Base-by-base conservation (phyloP, 345 rosid genomes). In the Eucalyptus fibrosa region DNA sequence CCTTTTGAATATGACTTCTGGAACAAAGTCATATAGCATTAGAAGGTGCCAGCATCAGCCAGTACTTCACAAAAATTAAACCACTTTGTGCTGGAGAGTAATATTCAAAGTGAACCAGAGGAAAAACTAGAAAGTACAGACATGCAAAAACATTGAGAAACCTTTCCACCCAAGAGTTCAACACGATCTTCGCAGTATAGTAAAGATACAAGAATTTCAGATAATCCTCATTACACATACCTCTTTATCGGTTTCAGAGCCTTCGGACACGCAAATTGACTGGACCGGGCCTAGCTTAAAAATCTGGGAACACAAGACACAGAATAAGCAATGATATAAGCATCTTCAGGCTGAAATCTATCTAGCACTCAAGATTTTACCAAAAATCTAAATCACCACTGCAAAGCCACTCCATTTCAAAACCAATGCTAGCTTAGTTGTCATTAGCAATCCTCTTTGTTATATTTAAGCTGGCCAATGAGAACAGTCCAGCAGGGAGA, bases 1-100 rank as follows among this genome's bases (percentile, higher is more conserved):
- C 96, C 98, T 90, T 92, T 91, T 49, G 99, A 94, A 92, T 93
- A 93, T 59, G 94, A 88, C 91, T 91, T 94, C 99, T 96, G 98
- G 91, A 92, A 94, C 88, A 89, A 87, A 86, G 89, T 88, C 91
- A 89, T 88, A 34, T 88, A 34, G 44, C 90, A 92, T 89, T 91
- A 87, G 56, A 90, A 90, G 85, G 89, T 50, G 85, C 34, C 77
- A 89, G 89, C 89, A 92, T 88, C 91, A 87, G 32, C 88, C 47
- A 87, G 60, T 65, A 47, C 87, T 88, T 34, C 11, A 30, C 49
- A 77, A 15, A 44, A 34, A 77, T 37, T 77, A 40, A 77, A 77
- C 85, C 47, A 77, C 85, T 77, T 40, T 12, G 85, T 77, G 44
- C 45, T 4, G 26, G 47, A 40, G 85, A 77, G 47, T 77, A n/a